Conservation (phyloP, 192 early-diverging fungal genomes). For the Chytriomyces sp. region DNA sequence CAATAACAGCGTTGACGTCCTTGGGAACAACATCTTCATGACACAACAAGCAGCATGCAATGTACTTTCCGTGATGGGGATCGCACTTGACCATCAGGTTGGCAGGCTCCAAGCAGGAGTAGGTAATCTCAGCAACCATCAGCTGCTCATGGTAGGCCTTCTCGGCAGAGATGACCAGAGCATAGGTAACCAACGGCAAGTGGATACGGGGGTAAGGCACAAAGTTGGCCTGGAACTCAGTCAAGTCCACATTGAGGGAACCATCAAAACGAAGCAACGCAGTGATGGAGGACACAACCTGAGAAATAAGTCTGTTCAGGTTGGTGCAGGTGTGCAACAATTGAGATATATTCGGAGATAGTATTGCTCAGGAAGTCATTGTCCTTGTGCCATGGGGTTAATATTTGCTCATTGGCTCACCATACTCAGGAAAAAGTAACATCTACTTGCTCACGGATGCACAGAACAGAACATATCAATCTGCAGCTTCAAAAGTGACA, state of each 20-base stretch:
- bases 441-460: too few relatives aligned
- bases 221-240: constrained; percentile 93
- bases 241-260: constrained; percentile 90
- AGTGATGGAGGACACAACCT: constrained; percentile 94
- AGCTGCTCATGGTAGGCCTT: constrained; percentile 69
- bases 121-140: constrained; percentile 74
- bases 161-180: constrained; percentile 76
- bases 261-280: constrained; percentile 92
- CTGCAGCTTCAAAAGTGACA: too few relatives aligned
- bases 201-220: constrained; percentile 92
- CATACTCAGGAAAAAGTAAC: too few relatives aligned
- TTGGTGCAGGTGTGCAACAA: constrained; percentile 91
- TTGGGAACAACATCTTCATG: constrained; percentile 98
- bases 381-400: too few relatives aligned
- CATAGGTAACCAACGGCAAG: constrained; percentile 93
- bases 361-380: too few relatives aligned
- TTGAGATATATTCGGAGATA: too few relatives aligned
- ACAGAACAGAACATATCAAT: too few relatives aligned
- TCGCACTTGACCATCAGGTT: constrained; percentile 57
- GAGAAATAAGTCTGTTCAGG: constrained; percentile 92
- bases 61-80: constrained; percentile 87
- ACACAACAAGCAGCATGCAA: constrained; percentile 97
- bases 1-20: constrained; percentile 86
- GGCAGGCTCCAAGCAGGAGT: constrained; percentile 91
- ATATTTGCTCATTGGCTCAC: too few relatives aligned